These are phyloP conservation scores for Fusarium aywerte DNA, from an alignment of 2,329 filamentous ascomycete species.

Conservation along the genomic window DNA sequence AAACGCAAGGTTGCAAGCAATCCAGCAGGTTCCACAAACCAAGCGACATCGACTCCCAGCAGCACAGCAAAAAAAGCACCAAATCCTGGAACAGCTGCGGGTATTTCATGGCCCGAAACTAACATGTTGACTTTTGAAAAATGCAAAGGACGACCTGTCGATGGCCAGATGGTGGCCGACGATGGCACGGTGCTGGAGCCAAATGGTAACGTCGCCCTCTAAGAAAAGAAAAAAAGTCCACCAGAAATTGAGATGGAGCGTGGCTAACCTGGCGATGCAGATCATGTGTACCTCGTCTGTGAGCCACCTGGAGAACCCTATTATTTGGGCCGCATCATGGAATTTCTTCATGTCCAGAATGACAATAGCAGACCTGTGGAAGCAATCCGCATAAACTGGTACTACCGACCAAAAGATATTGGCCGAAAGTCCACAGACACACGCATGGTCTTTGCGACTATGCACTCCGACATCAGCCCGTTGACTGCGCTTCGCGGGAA, in stretches of 20 bases:
- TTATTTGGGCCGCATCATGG: conserved; percentile 97
- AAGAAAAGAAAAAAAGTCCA: conserved; percentile 33
- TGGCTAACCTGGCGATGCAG: conserved; percentile 56
- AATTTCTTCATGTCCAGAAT: conserved; percentile 88
- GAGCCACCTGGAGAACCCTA: conserved; percentile 98
- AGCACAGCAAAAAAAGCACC: conserved; percentile 39
- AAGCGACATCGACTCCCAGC: conserved; percentile 38
- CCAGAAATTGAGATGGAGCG: conserved; percentile 38
- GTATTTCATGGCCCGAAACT: conserved; percentile 67
- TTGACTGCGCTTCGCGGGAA: conserved; percentile 92
- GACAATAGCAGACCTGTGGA: conserved; percentile 80
- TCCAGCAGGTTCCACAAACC: conserved; percentile 41
- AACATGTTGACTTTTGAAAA: conserved; percentile 92
- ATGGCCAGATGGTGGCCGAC: conserved; percentile 86
- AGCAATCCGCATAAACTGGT: conserved; percentile 95
- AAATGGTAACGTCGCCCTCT: conserved; percentile 72
- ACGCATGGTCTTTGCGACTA: conserved; percentile 91
- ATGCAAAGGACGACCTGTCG: conserved; percentile 73
- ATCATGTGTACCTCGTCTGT: conserved; percentile 93
- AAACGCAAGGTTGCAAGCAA: conserved; percentile 81
- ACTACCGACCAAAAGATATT: conserved; percentile 96
- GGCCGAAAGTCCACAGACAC: conserved; percentile 91
- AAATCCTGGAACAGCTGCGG: conserved; percentile 51
- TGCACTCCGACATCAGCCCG: conserved; percentile 97
- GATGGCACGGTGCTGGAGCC: conserved; percentile 85